Evolutionary conservation across 345 rosid species (phyloP).

Genomic region (Psidium guajava): DNA sequence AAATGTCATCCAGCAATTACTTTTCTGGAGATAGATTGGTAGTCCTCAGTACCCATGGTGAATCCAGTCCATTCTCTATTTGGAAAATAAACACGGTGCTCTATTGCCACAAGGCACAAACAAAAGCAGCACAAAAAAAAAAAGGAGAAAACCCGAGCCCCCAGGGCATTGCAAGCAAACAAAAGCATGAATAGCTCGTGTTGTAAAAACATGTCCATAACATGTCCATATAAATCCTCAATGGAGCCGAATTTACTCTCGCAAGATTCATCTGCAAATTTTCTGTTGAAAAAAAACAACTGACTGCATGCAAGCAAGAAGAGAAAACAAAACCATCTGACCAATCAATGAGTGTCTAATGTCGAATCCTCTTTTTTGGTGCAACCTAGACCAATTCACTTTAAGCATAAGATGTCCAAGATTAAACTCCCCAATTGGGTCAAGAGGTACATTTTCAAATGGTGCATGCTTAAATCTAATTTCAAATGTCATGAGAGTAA

Average conservation of each 20-base stretch:
- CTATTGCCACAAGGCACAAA: not conserved
- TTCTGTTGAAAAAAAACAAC: not conserved
- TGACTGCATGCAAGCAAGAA: not conserved
- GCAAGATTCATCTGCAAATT: not conserved
- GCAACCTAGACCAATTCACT: not conserved
- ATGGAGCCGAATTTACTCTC: not conserved
- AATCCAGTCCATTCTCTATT: not conserved
- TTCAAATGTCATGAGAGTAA: not conserved
- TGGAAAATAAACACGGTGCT: not conserved
- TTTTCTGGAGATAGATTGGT: not conserved
- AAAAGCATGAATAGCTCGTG: not conserved
- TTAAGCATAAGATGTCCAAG: not conserved
- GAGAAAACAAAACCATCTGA: not conserved
- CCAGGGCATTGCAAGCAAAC: not conserved
- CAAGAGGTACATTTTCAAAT: not conserved
- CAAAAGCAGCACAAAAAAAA: not conserved
- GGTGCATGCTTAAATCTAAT: not conserved
- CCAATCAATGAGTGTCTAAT: not conserved
- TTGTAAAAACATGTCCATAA: not conserved
- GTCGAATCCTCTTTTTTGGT: not conserved
- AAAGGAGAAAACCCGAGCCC: not conserved
- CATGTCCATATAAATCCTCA: not conserved
- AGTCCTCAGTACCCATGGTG: not conserved
- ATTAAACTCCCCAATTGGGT: not conserved
- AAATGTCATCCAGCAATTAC: not conserved